Evolutionary conservation across 352 stramenopile genomes (phyloP), one percentile per base, ranked within the genome.

Genomic region (Phytophthora chlamydospora): DNA sequence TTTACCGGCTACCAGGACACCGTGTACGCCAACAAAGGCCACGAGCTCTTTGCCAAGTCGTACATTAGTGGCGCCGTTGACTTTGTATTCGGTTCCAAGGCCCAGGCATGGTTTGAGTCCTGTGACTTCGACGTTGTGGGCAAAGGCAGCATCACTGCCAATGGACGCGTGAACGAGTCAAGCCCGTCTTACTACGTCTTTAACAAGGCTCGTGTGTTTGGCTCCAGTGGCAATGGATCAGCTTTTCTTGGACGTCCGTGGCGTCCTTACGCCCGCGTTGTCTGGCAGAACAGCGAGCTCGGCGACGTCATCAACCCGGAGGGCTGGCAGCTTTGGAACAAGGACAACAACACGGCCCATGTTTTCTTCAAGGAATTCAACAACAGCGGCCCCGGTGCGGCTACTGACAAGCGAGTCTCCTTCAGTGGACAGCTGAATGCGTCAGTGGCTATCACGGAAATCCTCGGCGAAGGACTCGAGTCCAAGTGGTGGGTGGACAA

Each of bases 1-100:
- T 48, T 62, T n/a, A 62, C 27, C 6, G 35, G 54, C 2, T 51
- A 64, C 29, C 56, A 64, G 36, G 56, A 64, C 46, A 64, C 56
- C 5, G 33, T 64, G 21, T 64, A 42, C 33, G 38, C 56, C 13
- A 57, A 57, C 10, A 64, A 49, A 4, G 56, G 56, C 17, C 36
- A 21, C 4, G 32, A 55, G 14, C 44, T 62, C 4, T 62, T 48
- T 47, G 43, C 44, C 11, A 43, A 40, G 8, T 57, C 45, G 14
- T 57, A 51, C 46, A 57, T 57, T 13, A 53, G 16, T 16, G 55
- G 55, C 16, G 38, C 55, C 19, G 55, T 63, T 16, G 55, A 63
- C 21, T 64, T 64, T 14, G 36, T 57, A 6, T 64, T 64, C 27
- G 56, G 56, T 32, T 21, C 21, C 9, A 46, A 52, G 3, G 46